phyloP scores from a whole-genome alignment of 1,284 basidiomycete genomes.

The Ceratobasidium papillatum region DNA sequence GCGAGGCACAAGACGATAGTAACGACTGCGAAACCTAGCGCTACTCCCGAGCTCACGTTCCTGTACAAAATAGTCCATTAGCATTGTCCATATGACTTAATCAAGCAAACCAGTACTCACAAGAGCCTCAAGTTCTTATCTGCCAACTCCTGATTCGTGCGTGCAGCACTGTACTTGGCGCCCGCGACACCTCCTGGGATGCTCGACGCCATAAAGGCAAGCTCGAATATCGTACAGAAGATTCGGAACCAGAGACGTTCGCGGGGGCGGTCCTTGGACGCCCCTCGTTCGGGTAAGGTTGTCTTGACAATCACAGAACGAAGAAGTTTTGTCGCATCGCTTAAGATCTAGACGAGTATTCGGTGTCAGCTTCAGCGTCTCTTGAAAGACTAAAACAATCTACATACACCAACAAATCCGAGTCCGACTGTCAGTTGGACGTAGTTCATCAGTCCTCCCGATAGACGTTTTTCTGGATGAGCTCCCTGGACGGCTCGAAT shows the following conservation, averaged over 20 bases:
- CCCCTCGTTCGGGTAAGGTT: constrained; percentile 29
- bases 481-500: constrained; percentile 31
- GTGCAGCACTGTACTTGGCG: constrained; percentile 14
- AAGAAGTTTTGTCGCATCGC: constrained; percentile 15
- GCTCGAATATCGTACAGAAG: constrained; percentile 23
- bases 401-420: constrained; percentile 27
- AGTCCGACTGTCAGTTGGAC: constrained; percentile 25
- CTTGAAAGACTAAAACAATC: background rate
- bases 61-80: background rate
- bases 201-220: constrained; percentile 27
- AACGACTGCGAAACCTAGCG: background rate
- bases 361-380: background rate
- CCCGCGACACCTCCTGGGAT: constrained; percentile 14
- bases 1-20: constrained; percentile 2
- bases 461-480: constrained; percentile 18
- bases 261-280: constrained; percentile 9
- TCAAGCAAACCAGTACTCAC: background rate
- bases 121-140: constrained; percentile 19
- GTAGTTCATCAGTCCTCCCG: constrained; percentile 25
- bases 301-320: constrained; percentile 10
- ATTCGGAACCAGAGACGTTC: background rate
- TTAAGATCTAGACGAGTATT: constrained; percentile 4
- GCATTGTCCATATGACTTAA: background rate
- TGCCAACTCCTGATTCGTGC: constrained; percentile 10
- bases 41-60: constrained; percentile 15